These are phyloP conservation scores for Fusarium sp. DNA, from an alignment of 2,329 filamentous ascomycete species.

Conservation along the genomic window DNA sequence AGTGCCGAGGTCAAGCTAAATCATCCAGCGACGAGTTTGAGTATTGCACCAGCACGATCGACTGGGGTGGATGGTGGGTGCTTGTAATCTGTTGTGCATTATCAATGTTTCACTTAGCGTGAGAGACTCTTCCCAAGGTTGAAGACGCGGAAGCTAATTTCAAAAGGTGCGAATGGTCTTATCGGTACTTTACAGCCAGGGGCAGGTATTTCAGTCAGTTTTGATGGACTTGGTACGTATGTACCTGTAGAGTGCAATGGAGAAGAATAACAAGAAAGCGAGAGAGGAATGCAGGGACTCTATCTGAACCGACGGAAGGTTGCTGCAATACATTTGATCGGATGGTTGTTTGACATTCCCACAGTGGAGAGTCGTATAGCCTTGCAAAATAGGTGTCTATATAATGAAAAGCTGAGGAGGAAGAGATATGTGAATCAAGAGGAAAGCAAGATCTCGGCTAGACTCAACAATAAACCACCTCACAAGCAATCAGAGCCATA, in stretches of 20 bases:
- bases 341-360: not conserved
- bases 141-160: not conserved
- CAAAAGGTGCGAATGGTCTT: not conserved
- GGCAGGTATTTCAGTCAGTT: not conserved
- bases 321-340: not conserved
- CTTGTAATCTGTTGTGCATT: not conserved
- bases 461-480: not conserved
- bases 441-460: not conserved
- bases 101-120: not conserved
- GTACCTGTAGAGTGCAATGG: not conserved
- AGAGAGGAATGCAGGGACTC: not conserved
- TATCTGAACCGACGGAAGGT: not conserved
- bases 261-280: not conserved
- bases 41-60: not conserved
- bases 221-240: not conserved
- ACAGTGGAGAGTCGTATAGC: not conserved
- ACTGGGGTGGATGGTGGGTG: not conserved
- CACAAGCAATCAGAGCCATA: not conserved
- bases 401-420: not conserved
- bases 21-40: not conserved
- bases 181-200: not conserved
- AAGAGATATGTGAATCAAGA: not conserved
- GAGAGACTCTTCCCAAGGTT: not conserved
- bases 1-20: not conserved
- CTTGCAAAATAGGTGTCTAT: not conserved